phyloP scores from a whole-genome alignment of 1,284 basidiomycete genomes.

The Somion occarium region DNA sequence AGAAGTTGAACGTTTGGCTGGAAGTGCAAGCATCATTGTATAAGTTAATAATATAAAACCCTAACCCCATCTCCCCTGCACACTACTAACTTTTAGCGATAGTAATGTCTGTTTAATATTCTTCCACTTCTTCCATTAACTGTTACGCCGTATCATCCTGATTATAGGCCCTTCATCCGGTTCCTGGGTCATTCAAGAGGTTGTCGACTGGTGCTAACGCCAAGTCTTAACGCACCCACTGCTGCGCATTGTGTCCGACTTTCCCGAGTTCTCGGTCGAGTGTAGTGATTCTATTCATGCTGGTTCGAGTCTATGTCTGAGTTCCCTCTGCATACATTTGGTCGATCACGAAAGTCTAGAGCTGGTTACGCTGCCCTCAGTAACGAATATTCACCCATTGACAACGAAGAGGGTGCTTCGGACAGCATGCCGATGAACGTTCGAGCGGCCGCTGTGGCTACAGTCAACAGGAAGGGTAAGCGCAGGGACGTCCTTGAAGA shows the following conservation, averaged over 20 bases:
- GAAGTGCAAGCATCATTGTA: too few species aligned
- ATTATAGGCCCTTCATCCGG: too few species aligned
- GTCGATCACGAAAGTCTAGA: constrained; percentile 42
- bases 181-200: too few species aligned
- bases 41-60: too few species aligned
- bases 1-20: too few species aligned
- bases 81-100: too few species aligned
- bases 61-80: too few species aligned
- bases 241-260: not conserved
- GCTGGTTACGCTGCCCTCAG: constrained; percentile 43
- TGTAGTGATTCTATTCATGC: not conserved
- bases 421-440: constrained; percentile 18
- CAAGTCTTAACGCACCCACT: too few species aligned
- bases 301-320: constrained; percentile 47
- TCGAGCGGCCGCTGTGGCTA: constrained; percentile 28
- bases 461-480: constrained; percentile 41
- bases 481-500: constrained; percentile 62
- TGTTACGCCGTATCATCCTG: too few species aligned
- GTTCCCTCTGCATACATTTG: constrained; percentile 61
- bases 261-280: not conserved
- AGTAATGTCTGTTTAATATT: too few species aligned
- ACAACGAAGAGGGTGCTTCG: constrained; percentile 25
- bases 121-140: too few species aligned
- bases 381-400: constrained; percentile 27
- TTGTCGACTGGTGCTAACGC: too few species aligned